Evolutionary conservation across 1,139 yeast genomes (phyloP), one percentile per base, ranked within the genome.

Genomic region (Yamadazyma sp.): DNA sequence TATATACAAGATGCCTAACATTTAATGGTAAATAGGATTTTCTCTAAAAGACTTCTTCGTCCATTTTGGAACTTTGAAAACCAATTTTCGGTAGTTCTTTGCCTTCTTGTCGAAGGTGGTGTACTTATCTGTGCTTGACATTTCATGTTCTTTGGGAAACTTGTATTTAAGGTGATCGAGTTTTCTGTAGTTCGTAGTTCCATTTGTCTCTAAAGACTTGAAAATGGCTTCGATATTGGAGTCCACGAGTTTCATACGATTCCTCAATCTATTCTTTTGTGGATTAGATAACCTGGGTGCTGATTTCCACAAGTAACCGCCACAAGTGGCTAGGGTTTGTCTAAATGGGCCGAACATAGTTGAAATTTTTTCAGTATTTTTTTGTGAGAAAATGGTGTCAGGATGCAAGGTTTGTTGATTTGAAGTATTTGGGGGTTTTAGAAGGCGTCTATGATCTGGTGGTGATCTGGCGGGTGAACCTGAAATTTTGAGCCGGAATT

Each of bases 1-100:
- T 40, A 40, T 40, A 26, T 40, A 40, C 43, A 40, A 29, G 43
- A 34, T 26, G 35, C 30, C 16, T 10, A 16, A 12, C 12, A 10
- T 18, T 38, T 72, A 89, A 62, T 82, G 87, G 59, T 86, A 77
- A 47, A 78, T 74, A 33, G 97, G 97, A 55, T 86, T 85, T 41
- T 76, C 79, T 67, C 97, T 80, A 60, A 84, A 76, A 12, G 95
- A 80, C 46, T 79, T 61, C 65, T 85, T 87, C 40, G 97, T 90
- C 95, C 95, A 88, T 55, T 87, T 86, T 15, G 95, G 95, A 24
- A 83, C 85, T 60, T 67, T 78, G 59, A 92, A 97, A 20, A 86
- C 80, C 48, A 94, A 82, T 67, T 89, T 92, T 67, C 98, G 79
- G 64, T 90, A 92, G 22, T 82, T 82, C 54, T 74, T 78, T 10